Evolutionary conservation across 371 early-diverging fungal genomes (phyloP), one percentile per base, ranked within the genome.

Genomic region (Circinella umbellata): DNA sequence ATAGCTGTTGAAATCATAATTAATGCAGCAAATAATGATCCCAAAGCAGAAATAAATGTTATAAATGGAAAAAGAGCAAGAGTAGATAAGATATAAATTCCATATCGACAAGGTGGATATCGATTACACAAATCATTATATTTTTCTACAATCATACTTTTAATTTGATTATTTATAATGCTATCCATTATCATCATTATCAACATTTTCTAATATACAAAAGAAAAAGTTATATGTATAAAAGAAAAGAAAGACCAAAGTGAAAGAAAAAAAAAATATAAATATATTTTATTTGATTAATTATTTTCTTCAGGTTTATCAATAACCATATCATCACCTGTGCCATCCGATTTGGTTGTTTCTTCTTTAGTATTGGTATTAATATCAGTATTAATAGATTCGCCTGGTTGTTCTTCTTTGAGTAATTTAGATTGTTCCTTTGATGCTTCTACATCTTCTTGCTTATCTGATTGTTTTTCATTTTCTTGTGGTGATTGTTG

Each of bases 281-380:
- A 49, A n/a, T 15, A 49, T 9, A n/a, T n/a, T n/a, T n/a, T n/a
- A n/a, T n/a, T n/a, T n/a, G n/a, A n/a, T n/a, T n/a, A n/a, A n/a
- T n/a, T n/a, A n/a, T 72, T 63, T 74, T 54, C 20, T n/a, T 11
- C 49, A 15, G 49, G 17, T 9, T 15, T n/a, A 15, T 49, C 49
- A 49, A n/a, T 49, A 11, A 15, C 49, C 49, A 49, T 49, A 49
- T 49, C 49, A 49, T 11, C n/a, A 8, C n/a, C n/a, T n/a, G n/a
- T n/a, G n/a, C n/a, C n/a, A n/a, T n/a, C n/a, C n/a, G n/a, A n/a
- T n/a, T n/a, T n/a, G n/a, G 49, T 49, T 4, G 49, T 15, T 49
- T 5, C 15, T 49, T 8, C n/a, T 49, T 5, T 49, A 8, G 49
- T 49, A 49, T 11, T 14, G 15, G 49, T 14, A 14, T 4, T 49